Conservation (phyloP, 2,329 filamentous ascomycete species). For the Colletotrichum sp. region DNA sequence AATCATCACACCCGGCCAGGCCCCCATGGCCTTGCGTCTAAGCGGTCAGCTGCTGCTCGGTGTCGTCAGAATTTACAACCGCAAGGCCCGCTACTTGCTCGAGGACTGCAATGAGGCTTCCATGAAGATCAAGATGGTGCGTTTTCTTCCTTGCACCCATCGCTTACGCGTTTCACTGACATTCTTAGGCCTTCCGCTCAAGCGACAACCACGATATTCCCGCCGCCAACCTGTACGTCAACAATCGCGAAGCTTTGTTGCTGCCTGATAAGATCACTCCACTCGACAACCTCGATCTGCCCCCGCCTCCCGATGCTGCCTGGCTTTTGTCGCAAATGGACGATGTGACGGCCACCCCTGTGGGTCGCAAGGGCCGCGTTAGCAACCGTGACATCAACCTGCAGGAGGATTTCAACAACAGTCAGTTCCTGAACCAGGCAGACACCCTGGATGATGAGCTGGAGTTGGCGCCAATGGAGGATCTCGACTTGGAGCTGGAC, state of each 20-base stretch:
- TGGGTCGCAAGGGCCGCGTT: slow-evolving; percentile 62
- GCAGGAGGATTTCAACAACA: slow-evolving; percentile 73
- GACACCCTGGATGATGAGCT: slow-evolving; percentile 64
- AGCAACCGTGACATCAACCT: slow-evolving; percentile 71
- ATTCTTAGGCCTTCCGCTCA: slow-evolving; percentile 82
- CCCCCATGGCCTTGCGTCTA: slow-evolving; percentile 91
- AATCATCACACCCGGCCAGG: slow-evolving; percentile 91
- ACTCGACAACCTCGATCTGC: slow-evolving; percentile 77
- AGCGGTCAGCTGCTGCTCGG: slow-evolving; percentile 94
- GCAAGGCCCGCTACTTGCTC: slow-evolving; percentile 93
- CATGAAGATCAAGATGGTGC: slow-evolving; percentile 98
- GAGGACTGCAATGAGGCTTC: slow-evolving; percentile 98
- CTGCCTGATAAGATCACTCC: slow-evolving; percentile 93
- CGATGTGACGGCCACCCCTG: slow-evolving; percentile 59
- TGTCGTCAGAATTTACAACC: slow-evolving; percentile 96
- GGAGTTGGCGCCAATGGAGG: slow-evolving; percentile 62
- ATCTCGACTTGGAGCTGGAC: slow-evolving; percentile 76
- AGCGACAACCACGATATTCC: slow-evolving; percentile 90
- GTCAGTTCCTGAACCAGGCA: slow-evolving; percentile 79
- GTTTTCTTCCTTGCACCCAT: slow-evolving; percentile 24
- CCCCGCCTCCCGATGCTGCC: slow-evolving; percentile 88
- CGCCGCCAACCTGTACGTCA: slow-evolving; percentile 79
- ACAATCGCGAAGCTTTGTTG: slow-evolving; percentile 85
- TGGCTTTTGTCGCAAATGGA: slow-evolving; percentile 81
- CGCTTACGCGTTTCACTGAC: slow-evolving; percentile 34